phyloP scores from a whole-genome alignment of 2,329 filamentous ascomycete genomes.

The Scolecobasidium constrictum region DNA sequence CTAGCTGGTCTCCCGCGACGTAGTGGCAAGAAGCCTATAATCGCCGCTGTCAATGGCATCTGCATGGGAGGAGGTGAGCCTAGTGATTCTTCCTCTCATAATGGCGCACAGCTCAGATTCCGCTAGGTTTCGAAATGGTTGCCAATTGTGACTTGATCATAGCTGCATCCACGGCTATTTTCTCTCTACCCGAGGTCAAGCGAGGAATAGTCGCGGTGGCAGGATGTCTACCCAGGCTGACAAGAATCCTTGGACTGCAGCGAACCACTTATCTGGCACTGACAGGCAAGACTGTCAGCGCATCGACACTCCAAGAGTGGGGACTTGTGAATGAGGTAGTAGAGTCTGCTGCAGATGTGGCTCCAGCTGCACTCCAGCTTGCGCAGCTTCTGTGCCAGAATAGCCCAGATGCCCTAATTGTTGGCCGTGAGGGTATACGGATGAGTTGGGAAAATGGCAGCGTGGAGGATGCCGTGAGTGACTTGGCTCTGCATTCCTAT shows the following conservation, averaged over 20 bases:
- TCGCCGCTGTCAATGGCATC: constrained; percentile 41
- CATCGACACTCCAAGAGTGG: constrained; percentile 15
- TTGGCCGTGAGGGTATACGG: constrained; percentile 14
- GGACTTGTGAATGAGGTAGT: constrained; percentile 11
- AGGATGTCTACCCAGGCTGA: constrained; percentile 33
- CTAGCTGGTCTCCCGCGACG: constrained; percentile 41
- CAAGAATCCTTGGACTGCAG: constrained; percentile 29
- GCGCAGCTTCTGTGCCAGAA: constrained; percentile 14
- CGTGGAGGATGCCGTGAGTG: constrained; percentile 28
- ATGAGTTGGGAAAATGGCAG: constrained; percentile 13
- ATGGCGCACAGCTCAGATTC: no score
- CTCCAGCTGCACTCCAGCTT: constrained; percentile 11
- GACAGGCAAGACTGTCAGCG: constrained; percentile 26
- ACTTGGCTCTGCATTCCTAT: constrained; percentile 46
- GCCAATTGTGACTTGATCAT: constrained; percentile 39
- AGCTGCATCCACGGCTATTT: constrained; percentile 32
- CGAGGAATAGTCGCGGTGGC: constrained; percentile 36
- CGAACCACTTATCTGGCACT: constrained; percentile 31
- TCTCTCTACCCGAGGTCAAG: constrained; percentile 36
- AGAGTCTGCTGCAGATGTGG: constrained; percentile 7
- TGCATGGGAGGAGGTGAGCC: constrained; percentile 35
- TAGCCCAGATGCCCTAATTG: constrained; percentile 14
- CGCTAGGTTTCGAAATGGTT: constrained; percentile 39
- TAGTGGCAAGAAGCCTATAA: constrained; percentile 42
- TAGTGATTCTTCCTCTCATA: no score